Evolutionary conservation across 352 stramenopile genomes (phyloP).

Genomic region (Pythium insidiosum): DNA sequence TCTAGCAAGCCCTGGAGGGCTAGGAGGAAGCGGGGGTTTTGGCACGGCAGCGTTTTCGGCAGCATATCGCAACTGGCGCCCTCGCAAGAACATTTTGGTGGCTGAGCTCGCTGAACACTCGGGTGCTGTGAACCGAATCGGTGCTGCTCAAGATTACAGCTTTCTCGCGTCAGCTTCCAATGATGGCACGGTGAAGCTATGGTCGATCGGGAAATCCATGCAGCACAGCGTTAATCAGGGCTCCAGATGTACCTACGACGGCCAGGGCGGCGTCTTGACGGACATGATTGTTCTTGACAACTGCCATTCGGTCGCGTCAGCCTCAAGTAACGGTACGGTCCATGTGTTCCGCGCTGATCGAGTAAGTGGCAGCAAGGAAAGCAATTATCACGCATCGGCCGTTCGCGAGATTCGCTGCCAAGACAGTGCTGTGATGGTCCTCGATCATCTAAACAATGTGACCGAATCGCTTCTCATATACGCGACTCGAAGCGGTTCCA

Average conservation of each 20-base stretch:
- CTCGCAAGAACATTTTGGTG: slow-evolving; percentile 76
- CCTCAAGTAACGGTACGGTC: slow-evolving; percentile 84
- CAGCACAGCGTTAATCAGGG: slow-evolving; percentile 91
- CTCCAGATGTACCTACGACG: slow-evolving; percentile 91
- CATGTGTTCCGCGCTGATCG: slow-evolving; percentile 97
- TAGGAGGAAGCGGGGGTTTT: slow-evolving; percentile 15
- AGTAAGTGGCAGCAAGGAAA: slow-evolving; percentile 48
- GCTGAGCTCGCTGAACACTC: slow-evolving; percentile 89
- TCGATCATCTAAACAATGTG: slow-evolving; percentile 96
- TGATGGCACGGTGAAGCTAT: slow-evolving; percentile 96
- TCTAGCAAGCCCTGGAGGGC: too few relatives aligned
- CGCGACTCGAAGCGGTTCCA: slow-evolving; percentile 87
- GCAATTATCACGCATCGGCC: slow-evolving; percentile 61
- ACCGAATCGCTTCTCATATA: slow-evolving; percentile 92
- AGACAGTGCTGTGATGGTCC: slow-evolving; percentile 89
- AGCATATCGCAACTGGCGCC: slow-evolving; percentile 75
- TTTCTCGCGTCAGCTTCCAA: slow-evolving; percentile 95
- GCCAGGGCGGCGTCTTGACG: slow-evolving; percentile 85
- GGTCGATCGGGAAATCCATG: slow-evolving; percentile 89
- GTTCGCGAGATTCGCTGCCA: slow-evolving; percentile 74
- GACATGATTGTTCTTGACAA: slow-evolving; percentile 96
- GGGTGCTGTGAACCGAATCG: slow-evolving; percentile 89
- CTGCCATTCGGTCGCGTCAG: slow-evolving; percentile 92
- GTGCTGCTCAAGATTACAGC: slow-evolving; percentile 91
- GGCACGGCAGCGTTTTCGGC: slow-evolving; percentile 35